Base-by-base conservation (phyloP, 2,329 filamentous ascomycete genomes). In the Venturia oleaginea region DNA sequence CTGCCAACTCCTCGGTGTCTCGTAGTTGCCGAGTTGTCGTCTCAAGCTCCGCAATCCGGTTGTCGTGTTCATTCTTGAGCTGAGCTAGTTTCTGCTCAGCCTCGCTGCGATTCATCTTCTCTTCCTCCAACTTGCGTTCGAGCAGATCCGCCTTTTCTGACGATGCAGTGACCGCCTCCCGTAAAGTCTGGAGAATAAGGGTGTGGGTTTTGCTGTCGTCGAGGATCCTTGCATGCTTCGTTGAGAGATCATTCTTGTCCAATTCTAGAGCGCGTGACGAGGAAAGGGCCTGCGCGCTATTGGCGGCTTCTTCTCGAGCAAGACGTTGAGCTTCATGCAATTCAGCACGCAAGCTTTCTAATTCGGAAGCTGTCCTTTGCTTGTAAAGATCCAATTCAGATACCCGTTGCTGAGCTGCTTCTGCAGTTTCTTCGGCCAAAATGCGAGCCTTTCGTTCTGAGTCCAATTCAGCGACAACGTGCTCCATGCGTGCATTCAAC, bases 1-100 rank as follows among this genome's bases (percentile, higher is more conserved):
- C 90, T 1, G 90, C 90, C 55, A 97, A 78, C 71, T 96, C 91
- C 76, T 99, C 92, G 0, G 91, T 86, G 74, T 97, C 92, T 48
- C 84, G 86, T 60, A 99, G 78, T 61, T 90, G 87, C 69, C 91
- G 86, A 1, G 84, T 87, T 0, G 86, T 83, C 24, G 83, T 83
- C 55, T 92, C 90, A 3, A 97, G 81, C 72, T 99, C 93, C 0
- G 85, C 81, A 11, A 86, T 88, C 40, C 86, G 85, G 62, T 89
- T 84, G 72, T 97, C 94, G 70, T 96, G 90, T 72, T 97, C 92
- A 27, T 85, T 81, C 73, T 88, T 89, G 46, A 97, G 82, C 68
- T 89, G 87, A 59, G 83, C 81, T 7, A 97, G 79, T 73, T 92
- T 92, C 55, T 83, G 78, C 72, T 97, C 92, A 0, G 91, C 73